Conservation (phyloP, 345 rosid species). For the Populus ilicifolia region DNA sequence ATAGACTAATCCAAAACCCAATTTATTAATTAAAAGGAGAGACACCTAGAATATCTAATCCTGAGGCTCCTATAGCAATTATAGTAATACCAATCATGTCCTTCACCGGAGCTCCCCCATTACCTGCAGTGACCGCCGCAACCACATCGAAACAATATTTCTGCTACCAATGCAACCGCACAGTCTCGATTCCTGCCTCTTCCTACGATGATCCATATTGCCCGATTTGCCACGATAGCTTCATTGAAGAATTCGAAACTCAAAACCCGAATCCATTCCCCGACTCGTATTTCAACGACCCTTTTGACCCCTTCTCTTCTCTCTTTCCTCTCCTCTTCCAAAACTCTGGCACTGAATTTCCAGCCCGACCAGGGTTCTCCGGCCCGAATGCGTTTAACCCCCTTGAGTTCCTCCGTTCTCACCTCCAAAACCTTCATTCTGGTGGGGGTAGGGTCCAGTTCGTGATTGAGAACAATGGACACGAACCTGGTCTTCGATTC, state of each 20-base stretch:
- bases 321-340: conserved; percentile 21
- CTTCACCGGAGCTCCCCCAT: conserved; percentile 17
- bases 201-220: conserved; percentile 36
- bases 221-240: conserved; percentile 43
- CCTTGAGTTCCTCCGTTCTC: conserved; percentile 32
- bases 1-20: too few relatives aligned
- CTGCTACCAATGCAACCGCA: conserved; percentile 37
- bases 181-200: conserved; percentile 23
- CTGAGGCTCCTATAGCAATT: not conserved
- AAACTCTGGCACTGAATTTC: conserved; percentile 16
- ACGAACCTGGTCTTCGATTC: conserved; percentile 24
- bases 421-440: conserved; percentile 32
- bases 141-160: conserved; percentile 18
- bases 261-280: conserved; percentile 14
- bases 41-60: not conserved
- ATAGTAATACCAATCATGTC: conserved; percentile 18
- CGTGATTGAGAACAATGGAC: conserved; percentile 31
- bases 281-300: conserved; percentile 20
- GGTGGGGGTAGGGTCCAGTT: conserved; percentile 45
- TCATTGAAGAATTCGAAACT: conserved; percentile 40
- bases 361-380: not conserved
- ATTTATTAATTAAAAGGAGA: too few relatives aligned
- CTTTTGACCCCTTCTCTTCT: conserved; percentile 25
- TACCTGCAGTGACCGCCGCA: conserved; percentile 14
- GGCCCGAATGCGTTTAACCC: conserved; percentile 27